phyloP scores from a whole-genome alignment of 2,329 filamentous ascomycete genomes.

The Tolypocladium ovalisporum region DNA sequence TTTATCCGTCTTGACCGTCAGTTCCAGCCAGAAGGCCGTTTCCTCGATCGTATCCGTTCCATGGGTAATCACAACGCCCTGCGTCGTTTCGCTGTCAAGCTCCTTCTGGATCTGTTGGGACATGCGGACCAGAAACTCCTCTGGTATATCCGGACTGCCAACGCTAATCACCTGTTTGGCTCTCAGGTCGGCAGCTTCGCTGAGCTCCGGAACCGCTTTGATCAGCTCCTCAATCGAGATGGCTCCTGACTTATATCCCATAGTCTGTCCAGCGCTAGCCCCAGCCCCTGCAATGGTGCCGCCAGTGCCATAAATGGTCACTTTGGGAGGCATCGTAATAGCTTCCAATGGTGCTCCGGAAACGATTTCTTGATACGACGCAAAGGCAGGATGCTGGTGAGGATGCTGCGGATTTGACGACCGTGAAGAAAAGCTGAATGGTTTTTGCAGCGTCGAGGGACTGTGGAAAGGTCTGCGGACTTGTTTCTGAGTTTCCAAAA shows the following conservation, averaged over 20 bases:
- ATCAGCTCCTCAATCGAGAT: slow-evolving; percentile 40
- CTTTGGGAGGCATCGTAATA: slow-evolving; percentile 25
- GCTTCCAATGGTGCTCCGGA: background rate
- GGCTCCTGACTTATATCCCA: slow-evolving; percentile 28
- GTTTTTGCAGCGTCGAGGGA: background rate
- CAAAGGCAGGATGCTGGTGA: background rate
- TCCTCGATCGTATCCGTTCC: slow-evolving; percentile 57
- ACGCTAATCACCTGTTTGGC: slow-evolving; percentile 42
- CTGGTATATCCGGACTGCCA: slow-evolving; percentile 35
- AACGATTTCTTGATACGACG: background rate
- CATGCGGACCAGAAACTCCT: slow-evolving; percentile 35
- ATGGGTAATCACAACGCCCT: slow-evolving; percentile 49
- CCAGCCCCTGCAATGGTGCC: slow-evolving; percentile 48
- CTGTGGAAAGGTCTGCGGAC: background rate
- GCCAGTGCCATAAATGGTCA: slow-evolving; percentile 46
- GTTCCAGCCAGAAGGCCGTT: slow-evolving; percentile 51
- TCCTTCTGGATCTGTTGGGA: slow-evolving; percentile 36
- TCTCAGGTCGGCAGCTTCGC: slow-evolving; percentile 41
- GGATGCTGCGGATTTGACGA: background rate
- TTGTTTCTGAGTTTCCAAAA: background rate
- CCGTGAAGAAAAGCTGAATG: background rate
- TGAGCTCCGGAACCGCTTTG: slow-evolving; percentile 41
- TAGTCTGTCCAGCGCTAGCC: slow-evolving; percentile 32
- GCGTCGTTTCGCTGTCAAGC: slow-evolving; percentile 26
- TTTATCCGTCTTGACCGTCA: slow-evolving; percentile 44